Base-by-base conservation (phyloP, 176 grass and related monocot genomes). In the Typha latifolia region DNA sequence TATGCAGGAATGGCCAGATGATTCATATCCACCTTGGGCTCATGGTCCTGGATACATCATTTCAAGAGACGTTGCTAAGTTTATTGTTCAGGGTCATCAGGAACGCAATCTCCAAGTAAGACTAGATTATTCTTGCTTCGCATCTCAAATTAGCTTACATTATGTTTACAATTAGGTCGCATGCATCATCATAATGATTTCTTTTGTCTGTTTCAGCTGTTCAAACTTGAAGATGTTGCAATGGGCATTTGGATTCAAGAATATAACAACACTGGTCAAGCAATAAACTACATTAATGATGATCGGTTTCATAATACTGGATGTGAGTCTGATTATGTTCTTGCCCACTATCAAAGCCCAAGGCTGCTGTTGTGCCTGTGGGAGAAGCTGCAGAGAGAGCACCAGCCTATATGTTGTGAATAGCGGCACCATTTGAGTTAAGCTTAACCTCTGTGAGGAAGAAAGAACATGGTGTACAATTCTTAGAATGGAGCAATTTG, bases 171-270 rank as follows among this genome's bases (percentile, higher is more conserved):
- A 6, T 43, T 43, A 43, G 9, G 8, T 9, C 34, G 20, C 62
- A 34, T 62, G 49, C 34, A 66, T 37, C 59, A 53, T 65, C 9
- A 24, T 69, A 61, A 51, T 56, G 32, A 37, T 66, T 32, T 27
- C 61, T 16, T 19, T 81, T 13, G n/a, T 43, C 5, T 66, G 12
- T 77, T 47, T 85, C 64, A 91, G 91, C 73, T 96, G 72, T 96
- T 96, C 83, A 96, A 91, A 83, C 91, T 96, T 0, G 91, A 91
- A 85, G 91, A 96, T 8, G 91, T 96, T 27, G 91, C 87, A 5
- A 90, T 91, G 84, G 91, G 91, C 15, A 96, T 96, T 80, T 96
- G 87, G 87, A 88, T 96, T 72, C 74, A 91, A 66, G 84, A 86
- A 31, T 96, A 85, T 49, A 85, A 91, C 53, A 67, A 77, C 19